Percentiles rank a stretch among this genome's conserved stretches.
Evolutionary conservation across 1,284 basidiomycete genomes (phyloP).

Genomic region (Marasmius oreades): DNA sequence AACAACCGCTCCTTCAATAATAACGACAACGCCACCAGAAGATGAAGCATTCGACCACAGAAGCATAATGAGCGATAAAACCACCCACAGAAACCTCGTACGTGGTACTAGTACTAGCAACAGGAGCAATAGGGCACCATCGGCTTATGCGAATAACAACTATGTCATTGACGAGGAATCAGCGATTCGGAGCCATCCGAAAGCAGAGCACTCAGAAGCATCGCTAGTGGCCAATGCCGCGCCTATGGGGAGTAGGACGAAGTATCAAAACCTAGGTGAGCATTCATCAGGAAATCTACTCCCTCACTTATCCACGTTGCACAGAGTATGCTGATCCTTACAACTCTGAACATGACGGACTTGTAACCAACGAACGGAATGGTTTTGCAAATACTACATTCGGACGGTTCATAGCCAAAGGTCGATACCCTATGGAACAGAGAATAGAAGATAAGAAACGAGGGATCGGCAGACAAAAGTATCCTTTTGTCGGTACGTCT

Average conservation of each 20-base stretch:
- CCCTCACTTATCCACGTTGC: slow-evolving; percentile 3
- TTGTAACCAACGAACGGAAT: slow-evolving; percentile 33
- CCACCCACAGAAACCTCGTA: slow-evolving; percentile 14
- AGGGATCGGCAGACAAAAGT: slow-evolving; percentile 78
- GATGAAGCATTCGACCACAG: slow-evolving; percentile 23
- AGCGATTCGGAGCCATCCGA: not conserved
- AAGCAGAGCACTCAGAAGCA: slow-evolving; percentile 33
- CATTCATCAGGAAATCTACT: slow-evolving; percentile 3
- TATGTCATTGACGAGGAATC: not conserved
- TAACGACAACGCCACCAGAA: slow-evolving; percentile 7
- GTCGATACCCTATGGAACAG: slow-evolving; percentile 72
- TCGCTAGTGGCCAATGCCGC: slow-evolving; percentile 46
- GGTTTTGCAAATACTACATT: slow-evolving; percentile 37
- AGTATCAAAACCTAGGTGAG: slow-evolving; percentile 57
- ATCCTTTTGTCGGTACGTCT: slow-evolving; percentile 68
- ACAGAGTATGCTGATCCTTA: slow-evolving; percentile 61
- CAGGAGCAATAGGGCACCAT: not conserved
- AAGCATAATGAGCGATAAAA: slow-evolving; percentile 13
- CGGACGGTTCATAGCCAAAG: slow-evolving; percentile 36
- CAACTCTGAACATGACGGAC: slow-evolving; percentile 21
- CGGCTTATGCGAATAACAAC: not conserved
- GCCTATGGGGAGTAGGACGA: slow-evolving; percentile 30
- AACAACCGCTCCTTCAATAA: not conserved
- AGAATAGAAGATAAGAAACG: slow-evolving; percentile 82
- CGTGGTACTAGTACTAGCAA: slow-evolving; percentile 14